These are phyloP conservation scores for Ustulina deusta DNA, from an alignment of 2,329 filamentous ascomycete genomes.

Conservation along the genomic window DNA sequence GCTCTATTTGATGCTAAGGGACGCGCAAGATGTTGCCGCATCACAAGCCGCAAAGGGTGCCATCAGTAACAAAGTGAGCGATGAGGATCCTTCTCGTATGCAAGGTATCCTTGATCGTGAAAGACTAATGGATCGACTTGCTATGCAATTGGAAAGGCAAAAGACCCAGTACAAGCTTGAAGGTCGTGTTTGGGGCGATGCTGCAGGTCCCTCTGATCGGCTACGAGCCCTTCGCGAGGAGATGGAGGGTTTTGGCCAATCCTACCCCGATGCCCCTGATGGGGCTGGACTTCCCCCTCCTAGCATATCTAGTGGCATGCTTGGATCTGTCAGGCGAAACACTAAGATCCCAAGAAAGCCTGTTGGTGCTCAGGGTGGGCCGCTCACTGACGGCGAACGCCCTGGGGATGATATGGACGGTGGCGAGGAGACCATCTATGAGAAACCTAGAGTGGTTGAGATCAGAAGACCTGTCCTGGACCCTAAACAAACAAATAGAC, in stretches of 20 bases:
- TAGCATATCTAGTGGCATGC: conserved; percentile 77
- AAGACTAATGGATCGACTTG: conserved; percentile 89
- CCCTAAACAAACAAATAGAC: conserved; percentile 74
- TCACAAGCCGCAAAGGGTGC: conserved; percentile 76
- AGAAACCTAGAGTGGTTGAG: conserved; percentile 83
- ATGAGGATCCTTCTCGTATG: conserved; percentile 80
- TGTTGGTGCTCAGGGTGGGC: conserved; percentile 54
- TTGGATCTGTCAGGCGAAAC: conserved; percentile 77
- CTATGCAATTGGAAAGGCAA: conserved; percentile 94
- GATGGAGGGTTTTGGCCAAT: conserved; percentile 77
- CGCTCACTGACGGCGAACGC: conserved; percentile 47
- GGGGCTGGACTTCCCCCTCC: conserved; percentile 65
- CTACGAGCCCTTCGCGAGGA: conserved; percentile 91
- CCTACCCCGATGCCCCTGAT: conserved; percentile 55
- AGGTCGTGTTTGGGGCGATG: conserved; percentile 88
- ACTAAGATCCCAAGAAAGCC: conserved; percentile 69
- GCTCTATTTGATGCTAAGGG: conserved; percentile 96
- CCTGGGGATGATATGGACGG: conserved; percentile 57
- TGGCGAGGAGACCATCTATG: conserved; percentile 75
- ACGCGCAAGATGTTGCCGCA: conserved; percentile 95
- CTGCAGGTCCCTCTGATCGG: conserved; percentile 87
- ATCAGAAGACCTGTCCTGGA: conserved; percentile 77
- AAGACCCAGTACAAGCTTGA: conserved; percentile 99
- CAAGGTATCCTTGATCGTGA: conserved; percentile 94
- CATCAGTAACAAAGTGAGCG: conserved; percentile 64